Base-by-base conservation (phyloP, 768 basidiomycete genomes). In the Tricholomella constricta region DNA sequence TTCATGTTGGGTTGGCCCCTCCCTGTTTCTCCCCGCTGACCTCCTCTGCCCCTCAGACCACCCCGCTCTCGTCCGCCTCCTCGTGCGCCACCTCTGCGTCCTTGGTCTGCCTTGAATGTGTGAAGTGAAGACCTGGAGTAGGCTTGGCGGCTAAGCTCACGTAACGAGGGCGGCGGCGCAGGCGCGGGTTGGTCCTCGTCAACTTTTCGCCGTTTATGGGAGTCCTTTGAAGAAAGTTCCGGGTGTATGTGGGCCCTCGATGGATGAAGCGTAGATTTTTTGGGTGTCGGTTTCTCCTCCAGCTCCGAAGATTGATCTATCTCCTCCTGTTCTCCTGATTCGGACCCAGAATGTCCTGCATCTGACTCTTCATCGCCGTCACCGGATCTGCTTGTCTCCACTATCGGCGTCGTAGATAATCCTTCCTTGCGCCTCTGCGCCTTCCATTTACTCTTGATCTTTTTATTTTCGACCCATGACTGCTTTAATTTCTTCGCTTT, bases 401-500 rank as follows among this genome's bases (percentile, higher is more conserved):
- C n/a, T 56, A 57, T 52, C 29, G 57, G 58, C 15, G 62, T 41
- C 23, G 65, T 63, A 29, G 60, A 51, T 31, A 71, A 46, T 15
- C 67, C 73, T 52, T 75, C 71, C 50, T 73, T 77, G 53, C 78
- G 78, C 72, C 87, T 89, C 72, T 89, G 76, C 31, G 81, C 75
- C 62, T 80, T 87, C 88, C 91, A 93, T 72, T 87, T 80, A 59
- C 80, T 82, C 63, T 86, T 89, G 51, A 91, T 80, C 71, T 91
- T 92, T 54, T 79, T 79, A 55, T 79, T 84, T 51, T 88, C 78
- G 9, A 95, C 79, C 84, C 94, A 94, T 52, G 82, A 78, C 65
- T 82, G 79, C 70, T 93, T 95, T 52, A 95, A 75, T 60, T 84
- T 86, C 67, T 82, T 89, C 17, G 94, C 93, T 93, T 58, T 10